Evolutionary conservation across 1,139 yeast species (phyloP).

Genomic region (Entelexis sorbosivorans): DNA sequence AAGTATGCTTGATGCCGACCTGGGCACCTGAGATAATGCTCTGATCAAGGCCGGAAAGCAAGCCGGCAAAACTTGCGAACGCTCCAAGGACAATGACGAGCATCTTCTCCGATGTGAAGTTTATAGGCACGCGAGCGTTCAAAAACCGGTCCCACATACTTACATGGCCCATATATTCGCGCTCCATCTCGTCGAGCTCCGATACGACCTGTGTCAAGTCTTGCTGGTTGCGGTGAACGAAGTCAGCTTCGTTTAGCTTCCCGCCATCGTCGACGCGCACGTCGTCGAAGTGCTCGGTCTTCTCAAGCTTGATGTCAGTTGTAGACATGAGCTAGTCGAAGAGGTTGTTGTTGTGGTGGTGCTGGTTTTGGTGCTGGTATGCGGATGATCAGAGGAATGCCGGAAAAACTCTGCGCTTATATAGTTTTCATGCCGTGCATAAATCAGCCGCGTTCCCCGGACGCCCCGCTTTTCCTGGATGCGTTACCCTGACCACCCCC

Average conservation of each 20-base stretch:
- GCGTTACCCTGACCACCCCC: slow-evolving; percentile 10
- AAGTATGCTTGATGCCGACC: slow-evolving; percentile 39
- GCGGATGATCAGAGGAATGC: background rate
- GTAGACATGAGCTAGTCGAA: background rate
- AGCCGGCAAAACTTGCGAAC: slow-evolving; percentile 46
- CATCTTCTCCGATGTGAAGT: slow-evolving; percentile 13
- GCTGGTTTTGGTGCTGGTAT: too few species aligned
- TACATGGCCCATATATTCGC: slow-evolving; percentile 10
- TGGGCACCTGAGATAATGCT: slow-evolving; percentile 56
- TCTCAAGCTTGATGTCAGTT: slow-evolving; percentile 1
- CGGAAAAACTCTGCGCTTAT: slow-evolving; percentile 4
- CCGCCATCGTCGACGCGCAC: slow-evolving; percentile 14
- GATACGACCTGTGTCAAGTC: slow-evolving; percentile 15
- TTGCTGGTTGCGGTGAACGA: slow-evolving; percentile 15
- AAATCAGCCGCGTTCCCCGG: slow-evolving; percentile 1
- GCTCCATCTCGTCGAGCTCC: slow-evolving; percentile 19
- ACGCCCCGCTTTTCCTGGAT: background rate
- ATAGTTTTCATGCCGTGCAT: background rate
- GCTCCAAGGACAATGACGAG: slow-evolving; percentile 21
- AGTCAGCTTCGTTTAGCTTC: slow-evolving; percentile 19
- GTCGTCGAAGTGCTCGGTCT: slow-evolving; percentile 29
- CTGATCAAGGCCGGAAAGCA: slow-evolving; percentile 59
- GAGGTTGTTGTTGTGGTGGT: background rate
- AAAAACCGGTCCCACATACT: slow-evolving; percentile 15
- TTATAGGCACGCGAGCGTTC: slow-evolving; percentile 16